These are phyloP conservation scores for Fraxinus nigra DNA, from an alignment of 305 asterid species.

Conservation along the genomic window DNA sequence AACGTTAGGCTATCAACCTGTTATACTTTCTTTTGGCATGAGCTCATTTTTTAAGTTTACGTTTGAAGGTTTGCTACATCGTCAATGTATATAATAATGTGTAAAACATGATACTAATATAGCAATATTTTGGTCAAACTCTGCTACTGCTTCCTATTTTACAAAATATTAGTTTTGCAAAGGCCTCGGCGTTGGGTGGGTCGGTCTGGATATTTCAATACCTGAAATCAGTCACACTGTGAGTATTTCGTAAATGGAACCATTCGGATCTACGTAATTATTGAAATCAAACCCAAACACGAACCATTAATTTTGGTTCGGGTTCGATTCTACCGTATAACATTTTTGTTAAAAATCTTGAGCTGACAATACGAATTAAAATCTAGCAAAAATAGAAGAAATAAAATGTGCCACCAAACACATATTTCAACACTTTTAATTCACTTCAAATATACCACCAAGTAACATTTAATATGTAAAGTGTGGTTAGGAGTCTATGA, in stretches of 20 bases:
- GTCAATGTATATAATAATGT: not conserved
- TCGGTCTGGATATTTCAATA: not conserved
- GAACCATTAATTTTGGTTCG: not conserved
- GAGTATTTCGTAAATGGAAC: not conserved
- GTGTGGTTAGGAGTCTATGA: not conserved
- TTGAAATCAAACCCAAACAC: not conserved
- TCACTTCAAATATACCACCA: not conserved
- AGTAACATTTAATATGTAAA: too few species aligned
- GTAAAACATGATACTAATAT: not conserved
- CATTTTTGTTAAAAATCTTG: not conserved
- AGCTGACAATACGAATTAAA: not conserved
- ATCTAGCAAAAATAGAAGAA: too few species aligned
- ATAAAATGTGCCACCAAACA: too few species aligned
- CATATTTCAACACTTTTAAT: too few species aligned
- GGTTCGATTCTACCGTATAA: not conserved
- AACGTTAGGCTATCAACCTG: not conserved
- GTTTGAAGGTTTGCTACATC: not conserved
- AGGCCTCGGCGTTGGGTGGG: not conserved
- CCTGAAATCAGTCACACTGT: not conserved
- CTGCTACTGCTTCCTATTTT: not conserved
- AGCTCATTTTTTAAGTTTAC: not conserved
- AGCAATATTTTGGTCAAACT: not conserved
- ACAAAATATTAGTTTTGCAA: not conserved
- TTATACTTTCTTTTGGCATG: not conserved
- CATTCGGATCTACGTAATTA: too few species aligned